Conservation (phyloP, 2,329 filamentous ascomycete genomes). For the Sphaerulina vaccinii region DNA sequence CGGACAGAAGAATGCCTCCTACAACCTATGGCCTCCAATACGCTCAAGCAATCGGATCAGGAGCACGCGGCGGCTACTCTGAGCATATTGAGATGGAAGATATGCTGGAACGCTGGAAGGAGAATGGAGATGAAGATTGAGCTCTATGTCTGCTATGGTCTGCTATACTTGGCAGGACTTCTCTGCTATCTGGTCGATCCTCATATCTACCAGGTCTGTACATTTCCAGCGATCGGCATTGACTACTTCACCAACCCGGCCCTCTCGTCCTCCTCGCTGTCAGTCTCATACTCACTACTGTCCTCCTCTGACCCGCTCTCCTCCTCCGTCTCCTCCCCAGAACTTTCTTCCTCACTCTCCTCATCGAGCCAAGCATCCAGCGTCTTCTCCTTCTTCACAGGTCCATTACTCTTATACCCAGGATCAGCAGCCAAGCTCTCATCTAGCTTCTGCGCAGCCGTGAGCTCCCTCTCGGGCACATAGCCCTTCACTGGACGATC, state of each 20-base stretch:
- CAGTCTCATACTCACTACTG: slow-evolving; percentile 50
- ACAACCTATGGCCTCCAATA: slow-evolving; percentile 56
- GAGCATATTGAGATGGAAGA: slow-evolving; percentile 64
- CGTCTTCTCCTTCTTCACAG: slow-evolving; percentile 64
- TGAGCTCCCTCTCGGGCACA: slow-evolving; percentile 35
- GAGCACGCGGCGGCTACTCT: slow-evolving; percentile 54
- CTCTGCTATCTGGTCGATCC: too few relatives aligned
- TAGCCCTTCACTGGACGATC: slow-evolving; percentile 34
- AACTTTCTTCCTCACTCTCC: slow-evolving; percentile 57
- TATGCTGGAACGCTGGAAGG: slow-evolving; percentile 47
- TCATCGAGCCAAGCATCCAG: slow-evolving; percentile 92
- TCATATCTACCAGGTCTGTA: too few relatives aligned
- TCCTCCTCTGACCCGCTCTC: slow-evolving; percentile 47
- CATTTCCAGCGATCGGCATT: neutral
- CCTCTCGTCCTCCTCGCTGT: slow-evolving; percentile 46
- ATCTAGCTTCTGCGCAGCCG: slow-evolving; percentile 62
- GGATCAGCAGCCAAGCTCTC: slow-evolving; percentile 50
- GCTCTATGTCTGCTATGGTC: too few relatives aligned
- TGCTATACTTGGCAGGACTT: too few relatives aligned
- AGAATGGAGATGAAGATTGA: slow-evolving; percentile 9
- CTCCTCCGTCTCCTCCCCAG: slow-evolving; percentile 51
- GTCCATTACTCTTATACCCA: slow-evolving; percentile 52
- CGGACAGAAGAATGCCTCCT: slow-evolving; percentile 44
- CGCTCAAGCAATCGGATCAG: slow-evolving; percentile 55
- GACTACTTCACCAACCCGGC: slow-evolving; percentile 13